Evolutionary conservation across 192 early-diverging fungal species (phyloP), one percentile per base, ranked within the genome.

Genomic region (Piromyces finnis): DNA sequence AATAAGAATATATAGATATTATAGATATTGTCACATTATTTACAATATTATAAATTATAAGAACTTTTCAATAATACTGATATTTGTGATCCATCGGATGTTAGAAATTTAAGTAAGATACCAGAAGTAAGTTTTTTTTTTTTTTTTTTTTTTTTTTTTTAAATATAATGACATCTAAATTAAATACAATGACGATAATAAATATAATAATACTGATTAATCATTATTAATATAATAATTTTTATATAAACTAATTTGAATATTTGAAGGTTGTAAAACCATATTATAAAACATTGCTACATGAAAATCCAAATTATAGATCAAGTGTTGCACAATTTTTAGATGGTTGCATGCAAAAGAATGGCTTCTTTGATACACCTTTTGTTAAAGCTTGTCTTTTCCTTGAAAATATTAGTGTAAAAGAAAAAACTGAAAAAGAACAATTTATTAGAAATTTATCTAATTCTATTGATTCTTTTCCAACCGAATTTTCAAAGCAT

Each of bases 351-450:
- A 79, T 86, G 41, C 86, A 86, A 6, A 83, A 87, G 0, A 84
- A 86, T 37, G 91, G 92, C 12, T 95, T 91, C 81, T 95, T 98
- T 83, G 89, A 94, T 78, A 92, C 89, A 28, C 92, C 93, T 78
- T 94, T 99, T 81, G 88, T 99, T 12, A 86, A 87, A n/a, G 88
- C 92, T 22, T 93, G 91, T 80, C 79, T 94, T 29, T 96, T 96
- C 39, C 82, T 98, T n/a, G 97, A 99, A 80, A 93, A 96, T 84
- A 91, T 98, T 78, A 90, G 91, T 35, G 91, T 99, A 78, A 97
- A 97, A 82, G 95, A 97, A 39, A 87, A 90, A n/a, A 81, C 86
- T 77, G 95, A 98, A 83, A 94, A 96, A 79, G 91, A 92, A 16
- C 86, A 86, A n/a, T 97, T 97, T 83, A 88, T 94, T 78, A 90